Percentiles rank a stretch among this genome's conserved stretches.
phyloP scores from a whole-genome alignment of 2,329 filamentous ascomycete species.

The Diplodia scrobiculata region DNA sequence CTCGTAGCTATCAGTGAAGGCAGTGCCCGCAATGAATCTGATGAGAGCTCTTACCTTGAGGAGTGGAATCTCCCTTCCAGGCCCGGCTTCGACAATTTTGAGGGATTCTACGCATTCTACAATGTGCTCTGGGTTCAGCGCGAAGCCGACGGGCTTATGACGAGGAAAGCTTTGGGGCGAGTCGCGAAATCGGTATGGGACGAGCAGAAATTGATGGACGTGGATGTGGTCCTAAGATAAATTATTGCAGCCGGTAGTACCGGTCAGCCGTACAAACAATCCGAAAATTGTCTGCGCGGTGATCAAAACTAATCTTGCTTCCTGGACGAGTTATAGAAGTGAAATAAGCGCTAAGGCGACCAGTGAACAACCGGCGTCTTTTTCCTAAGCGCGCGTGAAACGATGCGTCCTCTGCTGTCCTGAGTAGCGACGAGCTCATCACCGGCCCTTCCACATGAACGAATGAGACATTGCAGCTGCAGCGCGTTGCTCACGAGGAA shows the following conservation, averaged over 20 bases:
- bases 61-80: not conserved
- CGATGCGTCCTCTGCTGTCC: too few species aligned
- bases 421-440: too few species aligned
- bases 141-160: not conserved
- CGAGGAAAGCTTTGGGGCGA: not conserved
- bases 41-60: not conserved
- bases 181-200: not conserved
- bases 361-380: too few species aligned
- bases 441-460: too few species aligned
- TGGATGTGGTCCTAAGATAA: not conserved
- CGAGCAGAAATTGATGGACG: not conserved
- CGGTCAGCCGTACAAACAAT: too few species aligned
- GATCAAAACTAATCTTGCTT: too few species aligned
- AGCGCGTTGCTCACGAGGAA: constrained; percentile 5
- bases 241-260: not conserved
- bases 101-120: not conserved
- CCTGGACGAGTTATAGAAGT: too few species aligned
- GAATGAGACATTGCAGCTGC: constrained; percentile 29
- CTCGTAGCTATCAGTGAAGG: not conserved
- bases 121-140: constrained; percentile 1
- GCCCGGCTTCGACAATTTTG: not conserved
- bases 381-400: too few species aligned
- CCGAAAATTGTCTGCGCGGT: too few species aligned
- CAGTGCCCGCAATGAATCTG: not conserved
- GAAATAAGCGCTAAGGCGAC: too few species aligned